Conservation (phyloP, 768 basidiomycete genomes). For the Leucocoprinus leucothites region DNA sequence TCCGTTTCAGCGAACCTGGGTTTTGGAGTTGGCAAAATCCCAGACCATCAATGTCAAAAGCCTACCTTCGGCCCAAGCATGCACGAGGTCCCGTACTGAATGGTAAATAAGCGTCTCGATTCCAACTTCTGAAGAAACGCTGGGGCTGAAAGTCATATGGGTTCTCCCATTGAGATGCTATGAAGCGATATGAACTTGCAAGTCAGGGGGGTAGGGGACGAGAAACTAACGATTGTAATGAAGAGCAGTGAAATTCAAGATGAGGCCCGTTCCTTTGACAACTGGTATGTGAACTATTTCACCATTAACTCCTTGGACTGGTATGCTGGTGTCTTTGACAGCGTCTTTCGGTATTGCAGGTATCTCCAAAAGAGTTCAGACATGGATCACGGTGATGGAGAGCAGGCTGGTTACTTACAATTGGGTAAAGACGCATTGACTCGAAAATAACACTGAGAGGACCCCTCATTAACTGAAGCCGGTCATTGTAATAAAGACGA, state of each 20-base stretch:
- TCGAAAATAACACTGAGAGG: slow-evolving; percentile 43
- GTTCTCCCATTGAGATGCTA: no score
- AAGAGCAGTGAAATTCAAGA: no score
- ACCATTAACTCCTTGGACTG: slow-evolving; percentile 30
- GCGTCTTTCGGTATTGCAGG: slow-evolving; percentile 39
- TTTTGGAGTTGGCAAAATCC: neutral
- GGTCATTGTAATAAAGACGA: neutral
- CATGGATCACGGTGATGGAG: no score
- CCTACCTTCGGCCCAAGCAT: slow-evolving; percentile 27
- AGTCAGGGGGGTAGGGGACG: no score
- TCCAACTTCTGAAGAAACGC: slow-evolving; percentile 15
- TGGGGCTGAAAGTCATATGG: slow-evolving; percentile 30
- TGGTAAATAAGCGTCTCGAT: slow-evolving; percentile 15
- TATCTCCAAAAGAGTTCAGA: slow-evolving; percentile 24
- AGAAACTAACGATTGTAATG: no score
- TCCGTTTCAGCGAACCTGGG: slow-evolving; percentile 50
- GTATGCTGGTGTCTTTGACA: slow-evolving; percentile 42
- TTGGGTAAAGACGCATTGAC: slow-evolving; percentile 44
- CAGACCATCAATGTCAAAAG: no score
- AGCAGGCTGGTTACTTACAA: slow-evolving; percentile 25
- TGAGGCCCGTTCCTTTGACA: no score
- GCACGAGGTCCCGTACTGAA: slow-evolving; percentile 10
- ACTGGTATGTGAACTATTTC: no score
- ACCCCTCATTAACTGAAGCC: neutral
- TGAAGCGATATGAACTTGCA: no score